phyloP scores from a whole-genome alignment of 345 rosid genomes.

The Arabidopsis suecica region DNA sequence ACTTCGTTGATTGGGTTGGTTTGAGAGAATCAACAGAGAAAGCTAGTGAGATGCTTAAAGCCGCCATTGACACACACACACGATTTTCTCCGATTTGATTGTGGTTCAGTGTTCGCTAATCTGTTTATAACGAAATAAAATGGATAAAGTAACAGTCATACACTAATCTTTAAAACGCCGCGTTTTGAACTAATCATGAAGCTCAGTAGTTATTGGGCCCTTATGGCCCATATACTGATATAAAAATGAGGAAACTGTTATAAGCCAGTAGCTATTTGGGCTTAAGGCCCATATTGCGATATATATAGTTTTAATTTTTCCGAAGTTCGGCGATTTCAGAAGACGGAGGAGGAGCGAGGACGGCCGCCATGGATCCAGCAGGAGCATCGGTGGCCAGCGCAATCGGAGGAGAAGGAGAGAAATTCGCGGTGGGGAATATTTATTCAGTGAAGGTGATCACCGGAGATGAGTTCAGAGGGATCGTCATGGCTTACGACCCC shows the following conservation, averaged over 20 bases:
- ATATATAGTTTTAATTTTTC: neutral
- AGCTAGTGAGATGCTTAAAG: conserved; percentile 54
- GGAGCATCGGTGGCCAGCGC: conserved; percentile 47
- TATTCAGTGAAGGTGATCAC: conserved; percentile 81
- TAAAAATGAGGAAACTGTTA: too few relatives aligned
- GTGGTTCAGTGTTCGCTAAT: conserved; percentile 31
- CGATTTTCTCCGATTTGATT: conserved; percentile 17
- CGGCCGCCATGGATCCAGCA: conserved; percentile 53
- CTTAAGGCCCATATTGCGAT: conserved; percentile 10
- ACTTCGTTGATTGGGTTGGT: conserved; percentile 37
- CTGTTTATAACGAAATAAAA: conserved; percentile 24
- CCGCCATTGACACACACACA: conserved; percentile 53
- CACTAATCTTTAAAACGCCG: too few relatives aligned
- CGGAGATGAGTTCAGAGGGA: conserved; percentile 95
- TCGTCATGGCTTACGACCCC: conserved; percentile 89
- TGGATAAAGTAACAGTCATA: conserved; percentile 36
- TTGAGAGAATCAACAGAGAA: conserved; percentile 50
- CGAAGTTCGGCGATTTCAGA: conserved; percentile 26
- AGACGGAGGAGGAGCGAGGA: conserved; percentile 36
- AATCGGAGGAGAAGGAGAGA: conserved; percentile 54
- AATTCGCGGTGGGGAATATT: conserved; percentile 84
- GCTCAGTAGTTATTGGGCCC: too few relatives aligned
- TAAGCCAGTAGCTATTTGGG: conserved; percentile 14
- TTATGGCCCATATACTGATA: too few relatives aligned
- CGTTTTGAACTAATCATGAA: too few relatives aligned